Evolutionary conservation across 495 filamentous ascomycete genomes (phyloP), one percentile per base, ranked within the genome.

Genomic region (Lophiotrema nucula): DNA sequence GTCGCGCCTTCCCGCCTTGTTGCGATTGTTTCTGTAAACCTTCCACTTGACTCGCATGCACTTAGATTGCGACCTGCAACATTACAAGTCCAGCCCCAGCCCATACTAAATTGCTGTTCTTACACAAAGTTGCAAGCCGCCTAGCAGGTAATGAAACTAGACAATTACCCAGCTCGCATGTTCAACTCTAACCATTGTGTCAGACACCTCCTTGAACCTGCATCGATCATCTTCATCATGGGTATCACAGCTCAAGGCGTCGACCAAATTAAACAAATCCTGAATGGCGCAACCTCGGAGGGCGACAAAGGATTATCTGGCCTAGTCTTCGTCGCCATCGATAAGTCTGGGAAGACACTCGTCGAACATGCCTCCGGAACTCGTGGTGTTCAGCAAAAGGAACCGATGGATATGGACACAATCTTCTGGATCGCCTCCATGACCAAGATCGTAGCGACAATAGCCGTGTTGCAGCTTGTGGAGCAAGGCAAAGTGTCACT

Each of bases 381-480:
- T 23, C 62, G 65, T 18, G 74, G 75, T 6, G 26, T 71, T 12
- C 70, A 68, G 0, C 67, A 62, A 18, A 52, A 68, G 3, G 67
- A 74, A 11, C 69, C 72, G 19, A 77, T 83, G 74, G 74, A 70
- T 5, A 45, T 77, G 1, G 80, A 83, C 16, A 76, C 49, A 5
- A 62, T 77, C 15, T 82, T 79, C 53, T 83, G 76, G 78, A 76
- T 83, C 24, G 79, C 80, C 31, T 81, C 78, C 11, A 81, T 78
- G 57, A 84, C 82, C 1, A 85, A 84, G 57, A 64, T 83, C 67
- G 59, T 83, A 8, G 67, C 67, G 1, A 74, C 73, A 0, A 72
- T 85, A 48, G 80, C 80, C 1, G 75, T 69, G 46, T 80, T 84
- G 78, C 80, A 85, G 51, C 72, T 83, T 0, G 75, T 81, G 15